Conservation (phyloP, 768 basidiomycete species). For the Leccinum subtestaceum region DNA sequence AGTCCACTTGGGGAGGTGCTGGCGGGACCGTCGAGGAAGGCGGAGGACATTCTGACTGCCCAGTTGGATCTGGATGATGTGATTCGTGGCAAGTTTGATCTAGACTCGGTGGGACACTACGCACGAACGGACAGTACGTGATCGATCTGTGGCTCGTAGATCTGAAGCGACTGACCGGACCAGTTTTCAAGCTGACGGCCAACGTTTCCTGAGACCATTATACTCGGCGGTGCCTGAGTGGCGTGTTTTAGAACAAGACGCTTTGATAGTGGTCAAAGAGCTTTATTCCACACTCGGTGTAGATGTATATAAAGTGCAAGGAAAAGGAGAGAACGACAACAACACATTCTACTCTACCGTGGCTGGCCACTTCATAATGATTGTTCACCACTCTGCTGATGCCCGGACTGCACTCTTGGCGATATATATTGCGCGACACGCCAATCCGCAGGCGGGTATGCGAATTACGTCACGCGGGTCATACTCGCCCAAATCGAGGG, state of each 20-base stretch:
- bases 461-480: background rate
- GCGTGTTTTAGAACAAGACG: background rate
- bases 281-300: slow-evolving; percentile 17
- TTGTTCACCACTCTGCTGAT: slow-evolving; percentile 32
- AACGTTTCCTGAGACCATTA: background rate
- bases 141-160: background rate
- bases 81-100: slow-evolving; percentile 56
- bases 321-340: background rate
- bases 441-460: slow-evolving; percentile 20
- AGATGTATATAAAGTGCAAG: slow-evolving; percentile 28
- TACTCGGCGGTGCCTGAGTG: background rate
- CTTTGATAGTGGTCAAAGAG: slow-evolving; percentile 7
- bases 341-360: background rate
- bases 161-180: slow-evolving; percentile 3
- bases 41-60: slow-evolving; percentile 54
- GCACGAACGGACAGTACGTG: slow-evolving; percentile 53
- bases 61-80: slow-evolving; percentile 60
- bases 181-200: slow-evolving; percentile 30
- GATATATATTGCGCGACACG: slow-evolving; percentile 25
- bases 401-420: slow-evolving; percentile 33
- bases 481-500: background rate
- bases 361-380: slow-evolving; percentile 11
- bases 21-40: slow-evolving; percentile 53
- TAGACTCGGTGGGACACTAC: slow-evolving; percentile 64
- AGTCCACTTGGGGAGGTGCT: slow-evolving; percentile 55